These are phyloP conservation scores for Dryas octopetala DNA, from an alignment of 306 rosid species.

Conservation along the genomic window DNA sequence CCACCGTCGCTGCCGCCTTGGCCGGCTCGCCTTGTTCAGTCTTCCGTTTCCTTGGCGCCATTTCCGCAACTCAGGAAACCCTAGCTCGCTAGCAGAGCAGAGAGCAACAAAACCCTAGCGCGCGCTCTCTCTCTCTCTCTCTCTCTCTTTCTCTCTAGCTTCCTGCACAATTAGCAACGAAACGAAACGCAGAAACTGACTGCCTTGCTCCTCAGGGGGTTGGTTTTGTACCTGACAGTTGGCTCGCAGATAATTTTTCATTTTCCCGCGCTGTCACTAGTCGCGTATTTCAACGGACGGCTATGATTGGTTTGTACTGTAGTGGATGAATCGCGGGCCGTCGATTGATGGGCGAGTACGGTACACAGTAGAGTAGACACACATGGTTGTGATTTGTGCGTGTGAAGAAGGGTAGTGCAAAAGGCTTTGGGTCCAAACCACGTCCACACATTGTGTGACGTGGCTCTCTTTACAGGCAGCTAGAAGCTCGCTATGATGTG, in stretches of 20 bases:
- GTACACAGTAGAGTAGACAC: no score
- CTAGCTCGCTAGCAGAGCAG: background rate
- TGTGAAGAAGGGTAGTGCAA: constrained; percentile 1
- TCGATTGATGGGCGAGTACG: background rate
- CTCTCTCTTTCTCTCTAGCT: background rate
- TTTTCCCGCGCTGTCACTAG: constrained; percentile 32
- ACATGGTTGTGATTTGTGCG: background rate
- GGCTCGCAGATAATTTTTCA: background rate
- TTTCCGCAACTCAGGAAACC: background rate
- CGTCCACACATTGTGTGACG: background rate
- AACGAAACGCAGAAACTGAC: background rate
- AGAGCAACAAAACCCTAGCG: background rate
- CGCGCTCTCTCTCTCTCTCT: background rate
- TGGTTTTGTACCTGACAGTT: constrained; percentile 6
- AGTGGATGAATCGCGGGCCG: background rate
- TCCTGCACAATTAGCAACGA: background rate
- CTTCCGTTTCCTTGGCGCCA: constrained; percentile 48
- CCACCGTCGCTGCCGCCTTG: background rate
- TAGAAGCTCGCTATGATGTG: no score
- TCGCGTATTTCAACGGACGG: constrained; percentile 28
- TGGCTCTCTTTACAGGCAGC: background rate
- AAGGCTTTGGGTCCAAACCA: constrained; percentile 8
- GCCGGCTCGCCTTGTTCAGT: constrained; percentile 17
- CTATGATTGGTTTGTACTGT: background rate
- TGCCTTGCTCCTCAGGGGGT: background rate